Evolutionary conservation across 345 rosid species (phyloP).

Genomic region (Eucalyptus leucophloia): DNA sequence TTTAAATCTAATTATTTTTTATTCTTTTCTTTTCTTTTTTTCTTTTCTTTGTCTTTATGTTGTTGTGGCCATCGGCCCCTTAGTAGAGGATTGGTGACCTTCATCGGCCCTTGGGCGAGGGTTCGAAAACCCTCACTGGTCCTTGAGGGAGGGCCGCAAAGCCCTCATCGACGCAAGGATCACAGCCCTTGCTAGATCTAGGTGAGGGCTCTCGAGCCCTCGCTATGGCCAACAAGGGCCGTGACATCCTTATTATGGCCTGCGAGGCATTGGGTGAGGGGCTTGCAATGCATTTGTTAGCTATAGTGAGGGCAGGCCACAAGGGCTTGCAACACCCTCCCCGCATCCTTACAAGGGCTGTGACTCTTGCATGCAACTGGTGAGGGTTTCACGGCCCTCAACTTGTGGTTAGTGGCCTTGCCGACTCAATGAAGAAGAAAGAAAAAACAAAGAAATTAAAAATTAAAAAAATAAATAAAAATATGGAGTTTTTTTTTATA

Average conservation of each 20-base stretch:
- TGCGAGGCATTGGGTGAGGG: neutral
- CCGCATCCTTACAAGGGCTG: no score
- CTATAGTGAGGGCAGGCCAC: no score
- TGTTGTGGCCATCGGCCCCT: neutral
- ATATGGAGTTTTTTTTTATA: no score
- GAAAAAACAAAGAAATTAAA: no score
- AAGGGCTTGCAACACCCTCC: no score
- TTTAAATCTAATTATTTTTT: no score
- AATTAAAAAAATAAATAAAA: no score
- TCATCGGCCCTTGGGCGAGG: neutral
- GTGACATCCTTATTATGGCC: fast-evolving
- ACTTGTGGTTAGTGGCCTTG: no score
- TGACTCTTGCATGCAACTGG: no score
- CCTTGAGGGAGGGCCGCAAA: neutral
- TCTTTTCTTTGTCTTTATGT: neutral
- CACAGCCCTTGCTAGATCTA: neutral
- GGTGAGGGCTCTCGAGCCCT: neutral
- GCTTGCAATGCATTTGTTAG: neutral
- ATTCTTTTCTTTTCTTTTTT: neutral
- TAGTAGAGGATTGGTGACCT: neutral
- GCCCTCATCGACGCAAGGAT: neutral
- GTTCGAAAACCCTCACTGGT: neutral
- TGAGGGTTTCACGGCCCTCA: no score
- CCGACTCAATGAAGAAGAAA: no score
- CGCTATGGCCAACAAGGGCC: fast-evolving